phyloP scores from a whole-genome alignment of 176 grass and related monocot species.

The Oryza nivara region DNA sequence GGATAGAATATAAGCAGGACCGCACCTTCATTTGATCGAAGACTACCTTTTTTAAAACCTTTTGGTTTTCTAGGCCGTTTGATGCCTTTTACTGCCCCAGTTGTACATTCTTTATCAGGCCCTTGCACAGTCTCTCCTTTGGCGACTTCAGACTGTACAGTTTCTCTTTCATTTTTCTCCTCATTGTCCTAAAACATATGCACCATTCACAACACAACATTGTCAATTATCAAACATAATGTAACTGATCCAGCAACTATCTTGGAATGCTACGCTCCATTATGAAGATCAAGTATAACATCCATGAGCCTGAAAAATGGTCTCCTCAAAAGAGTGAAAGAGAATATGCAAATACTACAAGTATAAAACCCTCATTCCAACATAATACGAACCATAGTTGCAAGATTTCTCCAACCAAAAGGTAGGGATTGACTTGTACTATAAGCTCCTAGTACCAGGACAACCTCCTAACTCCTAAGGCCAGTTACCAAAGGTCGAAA shows the following conservation, averaged over 20 bases:
- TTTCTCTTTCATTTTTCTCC: constrained; percentile 47
- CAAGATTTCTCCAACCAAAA: neutral
- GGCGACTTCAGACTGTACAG: constrained; percentile 42
- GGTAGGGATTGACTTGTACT: neutral
- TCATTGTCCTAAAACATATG: constrained; percentile 50
- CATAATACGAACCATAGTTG: neutral
- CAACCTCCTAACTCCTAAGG: neutral
- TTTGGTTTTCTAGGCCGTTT: constrained; percentile 60
- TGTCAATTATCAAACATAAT: constrained; percentile 15
- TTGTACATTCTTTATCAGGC: constrained; percentile 46
- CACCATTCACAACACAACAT: constrained; percentile 12
- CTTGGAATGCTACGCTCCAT: neutral
- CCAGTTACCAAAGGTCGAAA: constrained; percentile 9
- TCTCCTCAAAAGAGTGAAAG: neutral
- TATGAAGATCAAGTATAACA: constrained; percentile 28
- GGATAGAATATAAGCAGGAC: constrained; percentile 9
- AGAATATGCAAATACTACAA: neutral
- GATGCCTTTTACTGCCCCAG: constrained; percentile 43
- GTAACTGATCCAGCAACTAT: neutral
- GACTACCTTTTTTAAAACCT: constrained; percentile 48
- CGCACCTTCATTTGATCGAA: constrained; percentile 51
- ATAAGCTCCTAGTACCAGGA: constrained; percentile 21
- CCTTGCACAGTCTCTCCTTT: constrained; percentile 40
- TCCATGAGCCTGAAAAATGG: neutral
- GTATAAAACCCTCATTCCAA: constrained; percentile 7